Evolutionary conservation across 164 flowering plant species (phyloP).

Genomic region (Tinospora cordifolia): DNA sequence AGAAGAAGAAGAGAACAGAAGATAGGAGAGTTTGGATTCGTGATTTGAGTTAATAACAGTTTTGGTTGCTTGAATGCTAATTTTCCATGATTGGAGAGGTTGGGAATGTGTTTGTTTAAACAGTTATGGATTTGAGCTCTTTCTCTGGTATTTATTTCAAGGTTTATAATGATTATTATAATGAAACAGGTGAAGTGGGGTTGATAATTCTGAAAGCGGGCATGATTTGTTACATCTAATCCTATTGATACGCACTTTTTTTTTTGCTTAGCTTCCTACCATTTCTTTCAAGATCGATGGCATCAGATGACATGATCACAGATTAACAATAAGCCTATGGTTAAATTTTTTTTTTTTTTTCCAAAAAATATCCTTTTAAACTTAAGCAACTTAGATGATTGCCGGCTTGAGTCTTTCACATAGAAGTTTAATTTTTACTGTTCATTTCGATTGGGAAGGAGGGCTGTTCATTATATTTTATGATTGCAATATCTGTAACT

Average conservation of each 20-base stretch:
- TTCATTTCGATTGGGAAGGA: too few relatives aligned
- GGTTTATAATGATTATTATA: slow-evolving; percentile 3
- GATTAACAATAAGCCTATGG: neutral
- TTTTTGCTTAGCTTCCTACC: neutral
- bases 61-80: slow-evolving; percentile 27
- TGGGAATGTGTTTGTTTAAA: neutral
- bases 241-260: neutral
- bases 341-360: neutral
- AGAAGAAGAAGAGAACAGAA: neutral
- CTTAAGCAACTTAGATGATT: too few relatives aligned
- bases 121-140: neutral
- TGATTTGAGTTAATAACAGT: slow-evolving; percentile 5
- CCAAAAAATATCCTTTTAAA: neutral
- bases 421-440: too few relatives aligned
- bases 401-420: too few relatives aligned
- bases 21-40: slow-evolving; percentile 1
- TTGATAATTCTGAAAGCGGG: neutral
- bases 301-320: neutral
- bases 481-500: too few relatives aligned
- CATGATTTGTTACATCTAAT: neutral
- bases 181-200: neutral
- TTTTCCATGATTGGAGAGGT: slow-evolving; percentile 23
- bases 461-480: too few relatives aligned
- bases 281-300: neutral
- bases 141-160: neutral